phyloP scores from a whole-genome alignment of 306 rosid species.

The Vigna mungo region DNA sequence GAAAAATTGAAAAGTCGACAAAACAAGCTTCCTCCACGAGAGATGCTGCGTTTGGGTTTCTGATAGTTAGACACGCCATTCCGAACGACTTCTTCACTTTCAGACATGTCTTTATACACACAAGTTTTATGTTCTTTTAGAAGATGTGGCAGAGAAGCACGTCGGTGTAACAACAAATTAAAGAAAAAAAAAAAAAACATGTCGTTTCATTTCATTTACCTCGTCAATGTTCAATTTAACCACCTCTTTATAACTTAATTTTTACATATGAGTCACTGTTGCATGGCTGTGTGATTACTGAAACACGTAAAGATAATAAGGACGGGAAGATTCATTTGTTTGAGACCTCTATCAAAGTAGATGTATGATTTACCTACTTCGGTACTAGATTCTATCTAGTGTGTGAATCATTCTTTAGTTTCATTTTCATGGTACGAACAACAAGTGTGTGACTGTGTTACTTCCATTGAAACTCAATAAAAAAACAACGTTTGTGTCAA shows the following conservation, averaged over 20 bases:
- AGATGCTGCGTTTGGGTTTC: not conserved
- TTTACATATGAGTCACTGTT: not conserved
- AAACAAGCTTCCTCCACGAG: conserved; percentile 8
- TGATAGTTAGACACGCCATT: conserved; percentile 10
- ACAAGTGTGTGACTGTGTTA: conserved; percentile 16
- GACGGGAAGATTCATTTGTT: conserved; percentile 13
- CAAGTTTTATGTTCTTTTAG: not conserved
- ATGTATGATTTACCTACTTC: conserved; percentile 17
- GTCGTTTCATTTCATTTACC: not conserved
- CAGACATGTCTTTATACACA: conserved; percentile 13
- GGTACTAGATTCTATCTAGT: not conserved
- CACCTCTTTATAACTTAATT: not conserved
- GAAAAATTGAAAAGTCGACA: not conserved
- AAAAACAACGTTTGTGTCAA: conserved; percentile 55
- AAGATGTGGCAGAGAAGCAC: conserved; percentile 13
- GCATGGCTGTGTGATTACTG: not conserved
- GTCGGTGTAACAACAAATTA: not conserved
- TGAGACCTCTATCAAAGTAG: not conserved
- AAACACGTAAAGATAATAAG: not conserved
- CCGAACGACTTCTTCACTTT: not conserved
- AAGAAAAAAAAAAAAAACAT: not conserved
- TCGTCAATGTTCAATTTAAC: not conserved
- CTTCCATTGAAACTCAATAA: conserved; percentile 55
- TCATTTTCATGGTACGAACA: conserved; percentile 47
- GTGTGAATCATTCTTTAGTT: conserved; percentile 21